Evolutionary conservation across 441 rosid species (phyloP).

Genomic region (Hura crepitans): DNA sequence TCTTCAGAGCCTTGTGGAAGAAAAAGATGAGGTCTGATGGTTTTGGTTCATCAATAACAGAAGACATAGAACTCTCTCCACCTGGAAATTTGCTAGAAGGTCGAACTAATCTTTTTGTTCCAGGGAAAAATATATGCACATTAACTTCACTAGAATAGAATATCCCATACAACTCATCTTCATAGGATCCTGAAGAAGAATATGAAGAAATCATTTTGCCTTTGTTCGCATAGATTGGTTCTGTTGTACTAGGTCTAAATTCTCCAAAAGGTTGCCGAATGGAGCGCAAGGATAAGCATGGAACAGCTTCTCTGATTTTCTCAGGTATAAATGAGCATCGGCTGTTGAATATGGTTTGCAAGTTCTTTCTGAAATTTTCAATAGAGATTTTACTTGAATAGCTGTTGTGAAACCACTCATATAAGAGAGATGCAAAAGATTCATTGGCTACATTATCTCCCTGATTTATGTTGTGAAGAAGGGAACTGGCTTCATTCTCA

Average conservation of each 20-base stretch:
- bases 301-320: constrained; percentile 35
- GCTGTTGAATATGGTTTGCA: constrained; percentile 44
- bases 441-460: constrained; percentile 32
- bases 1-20: constrained; percentile 83
- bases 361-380: constrained; percentile 45
- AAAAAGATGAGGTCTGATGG: constrained; percentile 76
- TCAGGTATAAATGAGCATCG: constrained; percentile 39
- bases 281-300: constrained; percentile 31
- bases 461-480: constrained; percentile 42
- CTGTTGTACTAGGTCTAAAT: constrained; percentile 25
- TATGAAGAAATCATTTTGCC: constrained; percentile 28
- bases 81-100: constrained; percentile 34
- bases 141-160: constrained; percentile 52
- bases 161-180: constrained; percentile 29
- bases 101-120: constrained; percentile 25
- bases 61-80: constrained; percentile 34
- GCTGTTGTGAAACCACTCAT: constrained; percentile 57
- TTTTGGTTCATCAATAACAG: constrained; percentile 33
- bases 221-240: constrained; percentile 26
- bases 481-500: constrained; percentile 48
- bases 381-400: constrained; percentile 52
- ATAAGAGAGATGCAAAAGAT: constrained; percentile 50
- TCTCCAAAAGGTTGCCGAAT: constrained; percentile 22
- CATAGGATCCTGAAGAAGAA: constrained; percentile 28
- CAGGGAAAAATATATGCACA: constrained; percentile 40